Percentiles rank a stretch among this genome's conserved stretches.
Evolutionary conservation across 345 rosid species (phyloP).

Genomic region (Camelina hispida): DNA sequence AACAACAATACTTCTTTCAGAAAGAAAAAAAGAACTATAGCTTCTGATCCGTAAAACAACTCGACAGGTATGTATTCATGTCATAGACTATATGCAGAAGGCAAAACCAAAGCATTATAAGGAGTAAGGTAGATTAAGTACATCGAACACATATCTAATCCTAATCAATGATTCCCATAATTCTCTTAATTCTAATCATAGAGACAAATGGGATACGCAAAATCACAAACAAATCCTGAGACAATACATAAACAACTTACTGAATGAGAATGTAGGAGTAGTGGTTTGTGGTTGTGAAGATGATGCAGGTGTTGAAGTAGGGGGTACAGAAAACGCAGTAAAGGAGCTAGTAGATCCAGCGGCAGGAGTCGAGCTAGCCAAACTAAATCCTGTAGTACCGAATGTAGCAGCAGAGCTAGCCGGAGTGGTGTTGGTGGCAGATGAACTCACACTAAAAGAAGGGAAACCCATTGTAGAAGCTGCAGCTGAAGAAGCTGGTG

Average conservation of each 20-base stretch:
- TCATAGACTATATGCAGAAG: constrained; percentile 12
- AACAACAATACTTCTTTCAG: constrained; percentile 31
- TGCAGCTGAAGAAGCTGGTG: constrained; percentile 51
- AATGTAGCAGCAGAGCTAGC: constrained; percentile 46
- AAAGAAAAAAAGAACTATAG: neutral
- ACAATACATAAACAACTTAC: constrained; percentile 53
- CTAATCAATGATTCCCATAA: constrained; percentile 16
- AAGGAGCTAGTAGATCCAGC: constrained; percentile 58
- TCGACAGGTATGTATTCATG: constrained; percentile 1
- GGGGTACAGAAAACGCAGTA: constrained; percentile 69
- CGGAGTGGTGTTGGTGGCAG: constrained; percentile 43
- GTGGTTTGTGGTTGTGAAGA: constrained; percentile 60
- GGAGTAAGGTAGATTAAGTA: neutral
- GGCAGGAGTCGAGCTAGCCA: constrained; percentile 55
- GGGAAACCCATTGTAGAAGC: constrained; percentile 55
- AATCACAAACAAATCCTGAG: constrained; percentile 10
- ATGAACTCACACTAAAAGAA: constrained; percentile 49
- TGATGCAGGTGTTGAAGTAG: constrained; percentile 52
- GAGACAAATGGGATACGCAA: constrained; percentile 1
- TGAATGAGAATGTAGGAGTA: constrained; percentile 50
- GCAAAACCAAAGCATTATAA: constrained; percentile 11
- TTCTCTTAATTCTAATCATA: constrained; percentile 5
- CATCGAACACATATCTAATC: constrained; percentile 8
- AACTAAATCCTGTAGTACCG: constrained; percentile 51
- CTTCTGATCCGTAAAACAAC: neutral